Conservation (phyloP, 2,329 filamentous ascomycete genomes). For the Zasmidium cellare region DNA sequence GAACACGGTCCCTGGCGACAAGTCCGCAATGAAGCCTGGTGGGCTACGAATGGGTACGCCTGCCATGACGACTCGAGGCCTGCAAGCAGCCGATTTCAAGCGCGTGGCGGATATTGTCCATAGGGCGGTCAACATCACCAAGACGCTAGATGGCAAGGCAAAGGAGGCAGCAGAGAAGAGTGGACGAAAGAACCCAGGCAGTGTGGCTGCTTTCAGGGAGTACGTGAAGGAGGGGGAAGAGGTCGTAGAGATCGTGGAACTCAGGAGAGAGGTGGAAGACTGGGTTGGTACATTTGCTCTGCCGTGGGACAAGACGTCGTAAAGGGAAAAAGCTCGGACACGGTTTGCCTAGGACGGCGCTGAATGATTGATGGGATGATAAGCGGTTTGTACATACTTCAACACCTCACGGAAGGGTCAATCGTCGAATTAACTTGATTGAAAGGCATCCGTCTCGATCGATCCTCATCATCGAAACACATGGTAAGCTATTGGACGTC, state of each 20-base stretch:
- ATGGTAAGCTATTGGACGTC: no score
- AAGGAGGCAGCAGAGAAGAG: conserved; percentile 67
- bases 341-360: conserved; percentile 5
- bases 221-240: conserved; percentile 67
- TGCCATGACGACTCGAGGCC: conserved; percentile 97
- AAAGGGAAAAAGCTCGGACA: not conserved
- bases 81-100: conserved; percentile 82
- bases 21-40: conserved; percentile 87
- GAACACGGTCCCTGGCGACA: conserved; percentile 96
- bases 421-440: not conserved
- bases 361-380: not conserved
- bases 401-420: not conserved
- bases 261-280: conserved; percentile 72
- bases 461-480: no score
- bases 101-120: conserved; percentile 84
- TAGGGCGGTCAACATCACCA: conserved; percentile 75
- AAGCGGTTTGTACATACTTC: conserved; percentile 5
- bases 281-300: conserved; percentile 75
- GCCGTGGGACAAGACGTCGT: conserved; percentile 57
- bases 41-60: conserved; percentile 93
- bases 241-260: conserved; percentile 69
- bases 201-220: conserved; percentile 67
- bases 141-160: conserved; percentile 71
- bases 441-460: not conserved
- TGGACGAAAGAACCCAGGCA: conserved; percentile 64